These are phyloP conservation scores for Mycena filopes DNA, from an alignment of 768 basidiomycete species.

Conservation along the genomic window DNA sequence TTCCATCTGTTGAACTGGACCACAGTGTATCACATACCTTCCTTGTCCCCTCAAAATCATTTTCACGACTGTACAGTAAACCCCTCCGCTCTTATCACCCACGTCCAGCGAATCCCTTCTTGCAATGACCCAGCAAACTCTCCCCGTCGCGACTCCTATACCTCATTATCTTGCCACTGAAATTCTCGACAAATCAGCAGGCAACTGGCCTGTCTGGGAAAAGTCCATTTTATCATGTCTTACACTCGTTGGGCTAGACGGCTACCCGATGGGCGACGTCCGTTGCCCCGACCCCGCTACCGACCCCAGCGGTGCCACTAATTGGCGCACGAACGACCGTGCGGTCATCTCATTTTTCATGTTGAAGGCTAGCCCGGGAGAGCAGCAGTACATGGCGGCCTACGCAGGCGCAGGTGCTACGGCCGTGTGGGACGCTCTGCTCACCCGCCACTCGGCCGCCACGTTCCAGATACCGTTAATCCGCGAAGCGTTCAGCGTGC, in stretches of 20 bases:
- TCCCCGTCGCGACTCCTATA: slow-evolving; percentile 4
- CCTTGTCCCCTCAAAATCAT: no score
- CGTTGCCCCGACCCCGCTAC: slow-evolving; percentile 12
- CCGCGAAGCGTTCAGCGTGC: slow-evolving; percentile 19
- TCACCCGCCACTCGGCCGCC: slow-evolving; percentile 17
- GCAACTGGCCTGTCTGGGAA: slow-evolving; percentile 24
- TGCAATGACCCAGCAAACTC: slow-evolving; percentile 7
- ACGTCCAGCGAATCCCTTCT: background rate
- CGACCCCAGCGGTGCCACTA: slow-evolving; percentile 12
- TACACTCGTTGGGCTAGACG: slow-evolving; percentile 20
- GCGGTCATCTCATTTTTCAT: slow-evolving; percentile 20
- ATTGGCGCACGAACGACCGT: slow-evolving; percentile 23
- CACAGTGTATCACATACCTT: no score
- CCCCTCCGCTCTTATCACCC: background rate
- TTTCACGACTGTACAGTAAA: no score
- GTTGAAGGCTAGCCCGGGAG: slow-evolving; percentile 16
- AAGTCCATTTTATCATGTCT: slow-evolving; percentile 15
- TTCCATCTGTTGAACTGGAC: no score
- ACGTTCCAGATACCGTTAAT: slow-evolving; percentile 20
- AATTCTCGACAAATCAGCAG: slow-evolving; percentile 21
- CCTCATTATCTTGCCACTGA: slow-evolving; percentile 15
- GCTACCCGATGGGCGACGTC: background rate
- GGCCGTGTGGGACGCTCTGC: slow-evolving; percentile 24
- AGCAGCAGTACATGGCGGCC: slow-evolving; percentile 20
- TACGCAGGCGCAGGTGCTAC: slow-evolving; percentile 5